Evolutionary conservation across 75 land plant species (phyloP), one percentile per base, ranked within the genome.

Genomic region (Picea sitchensis): DNA sequence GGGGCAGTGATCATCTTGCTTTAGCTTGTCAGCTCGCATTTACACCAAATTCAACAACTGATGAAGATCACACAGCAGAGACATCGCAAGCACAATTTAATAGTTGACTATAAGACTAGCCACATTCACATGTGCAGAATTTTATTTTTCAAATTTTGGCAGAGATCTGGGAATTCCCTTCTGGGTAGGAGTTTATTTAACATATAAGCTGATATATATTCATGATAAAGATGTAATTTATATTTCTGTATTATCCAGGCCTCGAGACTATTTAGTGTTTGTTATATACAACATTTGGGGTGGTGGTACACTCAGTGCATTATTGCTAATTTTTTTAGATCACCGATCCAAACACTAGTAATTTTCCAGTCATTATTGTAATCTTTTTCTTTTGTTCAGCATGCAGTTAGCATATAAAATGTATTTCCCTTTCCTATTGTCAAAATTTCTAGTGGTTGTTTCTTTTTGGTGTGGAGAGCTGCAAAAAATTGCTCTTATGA

Each of bases 1-100:
- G 98, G 98, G 98, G 98, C 26, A 95, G 98, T 73, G 98, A 95
- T 83, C 98, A 95, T 79, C 84, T 95, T 76, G 93, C 98, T 23
- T 68, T 95, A 68, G 96, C 86, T 78, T 86, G 94, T 71, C 88
- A 95, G 79, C 77, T 95, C 78, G 92, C 91, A 14, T 92, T 95
- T 59, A 26, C 72, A 7, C 13, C 56, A 8, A 71, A 41, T 18
- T 32, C 23, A 18, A 8, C 73, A 71, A 71, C 56, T n/a, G 36
- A 71, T 71, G 74, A 44, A 71, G 74, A 71, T n/a, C 54, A 8
- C 26, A 41, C 23, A 71, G 47, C 26, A 18, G 74, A 20, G 41
- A 4, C 44, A 12, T 71, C 36, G 11, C 44, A 20, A 71, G 44
- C 14, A 2, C 51, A 41, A 2, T 20, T 41, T 21, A 47, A 20